phyloP scores from a whole-genome alignment of 192 early-diverging fungal genomes.

The Podila clonocystis region DNA sequence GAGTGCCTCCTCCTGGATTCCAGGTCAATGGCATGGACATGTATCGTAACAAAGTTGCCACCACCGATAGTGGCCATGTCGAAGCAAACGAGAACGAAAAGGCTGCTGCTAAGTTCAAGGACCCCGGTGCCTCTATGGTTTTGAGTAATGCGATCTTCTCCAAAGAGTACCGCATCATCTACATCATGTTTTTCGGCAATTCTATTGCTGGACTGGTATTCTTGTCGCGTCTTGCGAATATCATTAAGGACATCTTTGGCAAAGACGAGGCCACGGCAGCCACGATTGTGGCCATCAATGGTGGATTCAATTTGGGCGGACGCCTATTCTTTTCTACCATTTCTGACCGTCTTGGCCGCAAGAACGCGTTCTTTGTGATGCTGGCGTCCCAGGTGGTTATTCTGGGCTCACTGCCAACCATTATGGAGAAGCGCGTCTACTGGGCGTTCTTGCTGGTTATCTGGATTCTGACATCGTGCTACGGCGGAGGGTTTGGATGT shows the following conservation, averaged over 20 bases:
- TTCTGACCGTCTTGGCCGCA: slow-evolving; percentile 71
- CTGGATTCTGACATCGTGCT: slow-evolving; percentile 74
- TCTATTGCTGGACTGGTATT: slow-evolving; percentile 68
- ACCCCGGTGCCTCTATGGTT: slow-evolving; percentile 61
- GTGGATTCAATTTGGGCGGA: slow-evolving; percentile 68
- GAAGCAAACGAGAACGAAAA: slow-evolving; percentile 15
- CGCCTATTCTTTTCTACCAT: slow-evolving; percentile 65
- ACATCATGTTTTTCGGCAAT: slow-evolving; percentile 68
- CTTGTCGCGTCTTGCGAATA: slow-evolving; percentile 66
- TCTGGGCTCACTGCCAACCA: slow-evolving; percentile 63
- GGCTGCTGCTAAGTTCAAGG: slow-evolving; percentile 30
- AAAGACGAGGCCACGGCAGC: slow-evolving; percentile 32
- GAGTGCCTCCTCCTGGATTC: slow-evolving; percentile 73
- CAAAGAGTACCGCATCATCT: slow-evolving; percentile 70
- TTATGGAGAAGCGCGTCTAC: slow-evolving; percentile 64
- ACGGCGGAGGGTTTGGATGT: slow-evolving; percentile 81
- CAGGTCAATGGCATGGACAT: slow-evolving; percentile 73
- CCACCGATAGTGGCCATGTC: neutral
- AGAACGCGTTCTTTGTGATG: slow-evolving; percentile 72
- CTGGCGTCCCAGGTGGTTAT: slow-evolving; percentile 67
- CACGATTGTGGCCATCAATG: slow-evolving; percentile 66
- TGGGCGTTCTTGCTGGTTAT: slow-evolving; percentile 68
- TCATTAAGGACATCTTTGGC: slow-evolving; percentile 66
- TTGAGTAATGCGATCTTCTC: slow-evolving; percentile 62
- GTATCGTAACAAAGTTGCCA: slow-evolving; percentile 41